These are phyloP conservation scores for Sporisorium exsertum DNA, from an alignment of 1,284 basidiomycete species.

Conservation along the genomic window DNA sequence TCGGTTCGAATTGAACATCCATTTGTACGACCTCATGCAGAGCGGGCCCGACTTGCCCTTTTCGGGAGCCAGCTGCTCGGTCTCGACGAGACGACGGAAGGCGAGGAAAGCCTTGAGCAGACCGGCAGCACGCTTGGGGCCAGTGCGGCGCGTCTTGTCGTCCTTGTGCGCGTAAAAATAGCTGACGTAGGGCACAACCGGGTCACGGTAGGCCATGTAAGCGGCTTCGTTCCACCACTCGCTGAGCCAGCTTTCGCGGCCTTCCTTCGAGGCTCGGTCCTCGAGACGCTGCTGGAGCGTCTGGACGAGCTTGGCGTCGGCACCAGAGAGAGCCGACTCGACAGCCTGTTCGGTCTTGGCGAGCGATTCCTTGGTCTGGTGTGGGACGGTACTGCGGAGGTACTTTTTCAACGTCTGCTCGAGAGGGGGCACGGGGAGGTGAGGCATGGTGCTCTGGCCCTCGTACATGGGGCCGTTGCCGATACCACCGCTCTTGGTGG, in stretches of 20 bases:
- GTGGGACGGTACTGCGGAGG: conserved; percentile 60
- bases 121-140: conserved; percentile 60
- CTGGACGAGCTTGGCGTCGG: conserved; percentile 77
- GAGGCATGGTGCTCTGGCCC: conserved; percentile 64
- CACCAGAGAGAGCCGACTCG: conserved; percentile 74
- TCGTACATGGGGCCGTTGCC: conserved; percentile 55
- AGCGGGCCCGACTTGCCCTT: conserved; percentile 83
- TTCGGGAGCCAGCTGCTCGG: conserved; percentile 85
- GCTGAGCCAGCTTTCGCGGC: conserved; percentile 83
- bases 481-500: conserved; percentile 40
- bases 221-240: conserved; percentile 99
- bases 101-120: conserved; percentile 66
- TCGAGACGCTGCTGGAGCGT: conserved; percentile 85
- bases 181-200: conserved; percentile 91
- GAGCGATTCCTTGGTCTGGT: conserved; percentile 50
- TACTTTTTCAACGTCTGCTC: conserved; percentile 66
- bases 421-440: conserved; percentile 65
- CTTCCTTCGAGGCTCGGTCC: conserved; percentile 74
- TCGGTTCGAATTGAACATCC: conserved; percentile 94
- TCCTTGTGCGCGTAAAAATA: conserved; percentile 93
- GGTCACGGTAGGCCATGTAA: conserved; percentile 76
- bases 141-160: conserved; percentile 68
- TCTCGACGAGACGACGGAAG: conserved; percentile 64
- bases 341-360: conserved; percentile 71
- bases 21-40: conserved; percentile 95